A percentile compares a stretch with the other conserved stretches of the same genome.
Evolutionary conservation across 331 rosid genomes (phyloP).

Genomic region (Acacia concinna): DNA sequence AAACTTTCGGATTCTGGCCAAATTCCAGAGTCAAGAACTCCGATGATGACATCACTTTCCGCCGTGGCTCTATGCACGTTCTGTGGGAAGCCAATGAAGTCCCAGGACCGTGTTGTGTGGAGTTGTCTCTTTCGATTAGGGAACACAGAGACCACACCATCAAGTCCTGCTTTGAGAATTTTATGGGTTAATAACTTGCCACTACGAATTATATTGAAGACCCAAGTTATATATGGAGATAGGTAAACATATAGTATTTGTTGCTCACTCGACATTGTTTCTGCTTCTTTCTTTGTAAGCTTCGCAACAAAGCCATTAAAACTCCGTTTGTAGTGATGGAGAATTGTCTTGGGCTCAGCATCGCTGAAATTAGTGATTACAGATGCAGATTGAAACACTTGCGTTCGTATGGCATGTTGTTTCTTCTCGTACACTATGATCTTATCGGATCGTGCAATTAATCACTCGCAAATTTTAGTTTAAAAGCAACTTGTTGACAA

Average conservation of each 20-base stretch:
- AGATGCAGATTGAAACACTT: not conserved
- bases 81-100: conserved; percentile 34
- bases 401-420: too few relatives aligned
- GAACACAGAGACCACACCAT: conserved; percentile 31
- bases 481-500: too few relatives aligned
- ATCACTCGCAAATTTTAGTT: too few relatives aligned
- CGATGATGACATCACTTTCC: conserved; percentile 31
- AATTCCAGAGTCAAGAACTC: conserved; percentile 31
- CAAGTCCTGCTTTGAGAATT: conserved; percentile 21
- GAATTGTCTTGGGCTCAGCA: conserved; percentile 1
- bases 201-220: not conserved
- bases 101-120: conserved; percentile 39
- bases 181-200: not conserved
- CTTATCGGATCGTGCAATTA: too few relatives aligned
- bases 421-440: too few relatives aligned
- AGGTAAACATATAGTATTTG: not conserved
- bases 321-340: conserved; percentile 36
- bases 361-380: conserved; percentile 9
- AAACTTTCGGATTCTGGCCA: conserved; percentile 41
- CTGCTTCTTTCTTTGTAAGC: conserved; percentile 39
- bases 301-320: conserved; percentile 40
- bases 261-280: conserved; percentile 32
- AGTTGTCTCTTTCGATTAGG: conserved; percentile 25
- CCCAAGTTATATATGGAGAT: not conserved
- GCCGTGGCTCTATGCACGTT: not conserved